phyloP scores from a whole-genome alignment of 345 rosid genomes.

The Dipteronia sinensis region DNA sequence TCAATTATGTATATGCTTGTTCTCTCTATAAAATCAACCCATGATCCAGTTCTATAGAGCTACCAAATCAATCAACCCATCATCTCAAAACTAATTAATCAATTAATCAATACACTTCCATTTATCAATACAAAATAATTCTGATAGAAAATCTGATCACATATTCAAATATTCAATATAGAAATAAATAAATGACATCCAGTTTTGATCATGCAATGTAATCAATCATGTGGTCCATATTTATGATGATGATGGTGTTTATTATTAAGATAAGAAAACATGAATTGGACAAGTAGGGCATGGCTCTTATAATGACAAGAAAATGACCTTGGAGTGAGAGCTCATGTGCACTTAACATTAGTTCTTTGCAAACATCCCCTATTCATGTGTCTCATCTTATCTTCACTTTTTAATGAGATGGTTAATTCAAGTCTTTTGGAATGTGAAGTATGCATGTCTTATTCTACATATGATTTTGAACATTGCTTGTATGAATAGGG shows the following conservation, averaged over 20 bases:
- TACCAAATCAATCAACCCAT: not conserved
- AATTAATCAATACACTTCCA: too few species aligned
- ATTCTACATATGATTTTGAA: not conserved
- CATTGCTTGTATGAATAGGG: too few species aligned
- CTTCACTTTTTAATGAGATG: not conserved
- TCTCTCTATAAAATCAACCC: not conserved
- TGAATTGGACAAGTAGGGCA: constrained; percentile 15
- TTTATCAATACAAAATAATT: not conserved
- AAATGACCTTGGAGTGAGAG: constrained; percentile 1
- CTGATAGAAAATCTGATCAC: not conserved
- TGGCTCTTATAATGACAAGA: not conserved
- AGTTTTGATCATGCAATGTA: not conserved
- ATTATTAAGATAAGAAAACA: constrained; percentile 3
- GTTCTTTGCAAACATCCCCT: not conserved
- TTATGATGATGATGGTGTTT: not conserved
- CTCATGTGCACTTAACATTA: too few species aligned
- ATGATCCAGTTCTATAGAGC: too few species aligned
- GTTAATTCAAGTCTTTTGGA: not conserved
- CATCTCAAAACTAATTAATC: not conserved
- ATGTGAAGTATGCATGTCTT: not conserved
- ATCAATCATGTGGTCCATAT: constrained; percentile 13
- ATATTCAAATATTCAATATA: not conserved
- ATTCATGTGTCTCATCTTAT: not conserved
- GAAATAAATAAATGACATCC: not conserved
- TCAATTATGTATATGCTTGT: not conserved